Evolutionary conservation across 148 eudicot species (phyloP).

Genomic region (Salicornia ramosissima): DNA sequence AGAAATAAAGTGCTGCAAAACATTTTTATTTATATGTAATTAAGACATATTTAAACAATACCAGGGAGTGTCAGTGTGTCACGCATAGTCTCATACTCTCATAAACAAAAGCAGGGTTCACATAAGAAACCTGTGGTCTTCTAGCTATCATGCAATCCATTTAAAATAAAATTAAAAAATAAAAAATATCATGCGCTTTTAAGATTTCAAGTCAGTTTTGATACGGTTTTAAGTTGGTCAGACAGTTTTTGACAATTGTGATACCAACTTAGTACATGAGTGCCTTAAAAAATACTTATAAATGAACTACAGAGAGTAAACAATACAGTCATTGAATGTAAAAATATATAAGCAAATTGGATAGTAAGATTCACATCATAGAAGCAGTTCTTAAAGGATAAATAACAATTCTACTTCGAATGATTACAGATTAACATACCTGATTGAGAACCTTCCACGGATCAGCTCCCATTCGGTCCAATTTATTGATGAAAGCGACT

Average conservation of each 20-base stretch:
- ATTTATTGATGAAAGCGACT: conserved; percentile 90
- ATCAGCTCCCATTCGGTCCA: conserved; percentile 98
- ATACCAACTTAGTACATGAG: too few relatives aligned
- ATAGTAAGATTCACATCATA: neutral
- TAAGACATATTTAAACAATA: neutral
- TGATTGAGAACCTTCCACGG: conserved; percentile 96
- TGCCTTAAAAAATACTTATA: neutral
- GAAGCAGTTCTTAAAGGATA: too few relatives aligned
- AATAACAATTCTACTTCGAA: conserved; percentile 1
- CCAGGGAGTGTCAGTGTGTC: neutral
- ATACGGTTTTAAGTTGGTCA: too few relatives aligned
- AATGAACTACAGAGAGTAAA: neutral
- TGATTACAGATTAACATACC: conserved; percentile 37
- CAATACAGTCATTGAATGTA: neutral
- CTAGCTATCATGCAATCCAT: neutral
- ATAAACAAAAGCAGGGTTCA: neutral
- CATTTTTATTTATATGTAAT: neutral
- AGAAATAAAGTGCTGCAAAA: neutral
- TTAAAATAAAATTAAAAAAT: too few relatives aligned
- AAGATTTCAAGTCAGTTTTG: neutral
- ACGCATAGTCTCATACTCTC: too few relatives aligned
- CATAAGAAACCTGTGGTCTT: neutral
- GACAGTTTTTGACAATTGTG: too few relatives aligned
- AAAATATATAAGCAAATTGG: neutral
- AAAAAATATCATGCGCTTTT: too few relatives aligned